Evolutionary conservation across 202 grass and related monocot genomes (phyloP).

Genomic region (Hordeum pubiflorum): DNA sequence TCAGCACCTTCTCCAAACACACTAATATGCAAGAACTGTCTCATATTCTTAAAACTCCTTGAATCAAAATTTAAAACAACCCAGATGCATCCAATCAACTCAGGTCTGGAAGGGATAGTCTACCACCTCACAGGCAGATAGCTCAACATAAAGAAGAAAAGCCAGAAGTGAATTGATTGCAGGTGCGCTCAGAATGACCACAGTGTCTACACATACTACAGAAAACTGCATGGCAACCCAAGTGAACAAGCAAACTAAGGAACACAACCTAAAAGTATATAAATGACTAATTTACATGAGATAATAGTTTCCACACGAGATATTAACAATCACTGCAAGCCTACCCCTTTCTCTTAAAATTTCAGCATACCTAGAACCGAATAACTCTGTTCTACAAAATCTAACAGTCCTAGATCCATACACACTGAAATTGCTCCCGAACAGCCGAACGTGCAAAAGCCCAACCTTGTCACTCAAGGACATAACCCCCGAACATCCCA

Average conservation of each 20-base stretch:
- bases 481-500: not conserved
- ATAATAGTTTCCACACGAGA: not conserved
- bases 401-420: not conserved
- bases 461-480: not conserved
- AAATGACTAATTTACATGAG: not conserved
- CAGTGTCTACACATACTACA: not conserved
- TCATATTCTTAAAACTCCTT: not conserved
- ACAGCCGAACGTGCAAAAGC: not conserved
- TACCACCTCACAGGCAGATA: not conserved
- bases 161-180: not conserved
- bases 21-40: not conserved
- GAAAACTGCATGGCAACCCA: not conserved
- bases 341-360: not conserved
- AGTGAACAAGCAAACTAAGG: not conserved
- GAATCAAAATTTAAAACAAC: not conserved
- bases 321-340: not conserved
- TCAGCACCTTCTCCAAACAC: not conserved
- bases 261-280: not conserved
- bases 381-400: not conserved
- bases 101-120: not conserved
- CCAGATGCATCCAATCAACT: not conserved
- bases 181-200: not conserved
- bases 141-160: not conserved
- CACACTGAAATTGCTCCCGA: not conserved
- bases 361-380: not conserved